Evolutionary conservation across 768 basidiomycete species (phyloP), one percentile per base, ranked within the genome.

Genomic region (Sistotremastrum niveocremeum): DNA sequence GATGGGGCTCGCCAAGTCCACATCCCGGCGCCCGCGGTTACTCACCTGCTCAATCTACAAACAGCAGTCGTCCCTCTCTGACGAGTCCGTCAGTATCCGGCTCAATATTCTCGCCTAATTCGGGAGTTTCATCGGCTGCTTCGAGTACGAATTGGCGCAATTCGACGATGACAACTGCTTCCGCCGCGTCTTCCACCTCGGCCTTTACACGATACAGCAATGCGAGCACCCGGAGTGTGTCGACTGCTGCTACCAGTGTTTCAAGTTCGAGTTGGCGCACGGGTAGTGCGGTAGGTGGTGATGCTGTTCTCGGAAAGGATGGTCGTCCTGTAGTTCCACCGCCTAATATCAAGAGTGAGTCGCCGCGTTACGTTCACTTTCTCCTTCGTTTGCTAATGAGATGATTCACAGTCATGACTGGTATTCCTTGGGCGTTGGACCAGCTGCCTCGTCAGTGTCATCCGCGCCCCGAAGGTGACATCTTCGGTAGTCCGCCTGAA

Each of bases 211-310:
- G 80, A 49, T 86, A 82, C 65, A 87, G 84, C 40, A 74, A 66
- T 47, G 73, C 75, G 37, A 81, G 83, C 59, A 56, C 70, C 47
- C 70, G 82, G 46, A 86, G 84, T 52, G 69, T 87, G 37, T 82
- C 82, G 20, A 88, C 87, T 4, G 75, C 75, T 46, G 86, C 85
- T 39, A 90, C 87, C 10, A 84, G 83, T 52, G 74, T 84, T 5
- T 84, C 83, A 33, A 73, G 76, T 28, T 65, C 71, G 41, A 84
- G 81, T 60, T 85, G 84, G 81, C 76, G 82, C 38, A 45, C 41
- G 30, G 30, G 11, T 4, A 41, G 4, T 9, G 11, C 8, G 12
- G 34, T 31, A 29, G 41, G 4, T n/a, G 34, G 12, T 41, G 8
- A 41, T 41, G 30, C 12, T 10, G 41, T 29, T 20, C 30, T 9